phyloP scores from a whole-genome alignment of 2,329 filamentous ascomycete genomes.

The Tolypocladium album region DNA sequence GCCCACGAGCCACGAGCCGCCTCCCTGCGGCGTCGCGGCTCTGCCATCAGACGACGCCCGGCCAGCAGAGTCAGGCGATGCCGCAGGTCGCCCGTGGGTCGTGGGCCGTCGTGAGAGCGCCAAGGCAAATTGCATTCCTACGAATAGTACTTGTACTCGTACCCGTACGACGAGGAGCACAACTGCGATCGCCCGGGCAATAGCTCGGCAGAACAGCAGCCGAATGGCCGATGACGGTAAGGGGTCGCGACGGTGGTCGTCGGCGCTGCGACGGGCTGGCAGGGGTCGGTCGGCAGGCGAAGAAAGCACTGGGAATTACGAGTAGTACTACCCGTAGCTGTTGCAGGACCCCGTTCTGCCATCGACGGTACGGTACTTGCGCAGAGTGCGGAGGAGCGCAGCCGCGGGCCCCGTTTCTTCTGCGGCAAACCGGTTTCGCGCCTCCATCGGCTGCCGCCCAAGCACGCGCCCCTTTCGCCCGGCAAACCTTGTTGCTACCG shows the following conservation, averaged over 20 bases:
- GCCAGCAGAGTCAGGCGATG: neutral
- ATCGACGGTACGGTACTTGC: too few relatives aligned
- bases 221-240: neutral
- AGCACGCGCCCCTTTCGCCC: neutral
- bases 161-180: too few relatives aligned
- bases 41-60: too few relatives aligned
- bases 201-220: too few relatives aligned
- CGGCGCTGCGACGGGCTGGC: neutral
- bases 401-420: neutral
- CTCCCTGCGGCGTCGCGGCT: too few relatives aligned
- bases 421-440: neutral
- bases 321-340: too few relatives aligned
- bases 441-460: neutral
- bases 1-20: too few relatives aligned
- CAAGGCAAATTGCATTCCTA: neutral
- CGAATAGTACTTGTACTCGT: too few relatives aligned
- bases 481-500: neutral
- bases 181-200: too few relatives aligned
- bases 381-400: neutral
- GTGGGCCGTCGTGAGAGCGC: neutral
- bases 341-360: too few relatives aligned
- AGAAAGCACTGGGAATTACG: too few relatives aligned
- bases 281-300: neutral
- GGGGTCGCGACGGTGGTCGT: too few relatives aligned
- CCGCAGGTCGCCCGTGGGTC: neutral